Conservation (phyloP, 164 flowering plant genomes). For the Stephania yunnanensis region DNA sequence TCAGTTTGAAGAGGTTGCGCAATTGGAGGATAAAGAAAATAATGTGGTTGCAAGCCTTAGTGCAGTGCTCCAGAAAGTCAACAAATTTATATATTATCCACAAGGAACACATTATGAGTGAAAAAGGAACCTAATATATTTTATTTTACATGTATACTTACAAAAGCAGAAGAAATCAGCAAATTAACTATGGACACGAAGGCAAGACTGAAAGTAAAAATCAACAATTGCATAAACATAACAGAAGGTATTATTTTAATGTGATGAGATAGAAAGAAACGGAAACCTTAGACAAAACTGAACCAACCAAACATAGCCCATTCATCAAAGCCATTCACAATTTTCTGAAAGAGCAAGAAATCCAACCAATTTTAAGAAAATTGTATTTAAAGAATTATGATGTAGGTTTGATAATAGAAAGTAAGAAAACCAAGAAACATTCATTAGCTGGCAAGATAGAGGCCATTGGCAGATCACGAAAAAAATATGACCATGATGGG, state of each 20-base stretch:
- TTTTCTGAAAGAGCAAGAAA: background rate
- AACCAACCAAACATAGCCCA: background rate
- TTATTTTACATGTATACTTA: background rate
- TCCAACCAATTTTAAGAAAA: background rate
- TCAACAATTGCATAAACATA: background rate
- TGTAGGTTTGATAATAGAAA: background rate
- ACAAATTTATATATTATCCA: background rate
- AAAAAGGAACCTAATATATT: background rate
- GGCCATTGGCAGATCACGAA: background rate
- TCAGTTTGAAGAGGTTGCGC: background rate
- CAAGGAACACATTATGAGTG: background rate
- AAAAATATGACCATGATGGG: background rate
- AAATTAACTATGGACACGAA: background rate
- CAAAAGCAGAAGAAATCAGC: background rate
- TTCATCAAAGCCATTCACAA: background rate
- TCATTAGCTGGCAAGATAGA: background rate
- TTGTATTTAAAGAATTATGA: background rate
- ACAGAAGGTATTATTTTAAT: background rate
- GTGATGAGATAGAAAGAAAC: background rate
- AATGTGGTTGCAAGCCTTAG: background rate
- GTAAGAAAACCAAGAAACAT: background rate
- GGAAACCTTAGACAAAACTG: background rate
- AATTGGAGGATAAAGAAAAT: background rate
- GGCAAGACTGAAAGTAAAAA: background rate
- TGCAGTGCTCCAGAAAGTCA: background rate